These are phyloP conservation scores for Plasmodium relictum DNA, from an alignment of 169 alveolate genomes.

Conservation along the genomic window DNA sequence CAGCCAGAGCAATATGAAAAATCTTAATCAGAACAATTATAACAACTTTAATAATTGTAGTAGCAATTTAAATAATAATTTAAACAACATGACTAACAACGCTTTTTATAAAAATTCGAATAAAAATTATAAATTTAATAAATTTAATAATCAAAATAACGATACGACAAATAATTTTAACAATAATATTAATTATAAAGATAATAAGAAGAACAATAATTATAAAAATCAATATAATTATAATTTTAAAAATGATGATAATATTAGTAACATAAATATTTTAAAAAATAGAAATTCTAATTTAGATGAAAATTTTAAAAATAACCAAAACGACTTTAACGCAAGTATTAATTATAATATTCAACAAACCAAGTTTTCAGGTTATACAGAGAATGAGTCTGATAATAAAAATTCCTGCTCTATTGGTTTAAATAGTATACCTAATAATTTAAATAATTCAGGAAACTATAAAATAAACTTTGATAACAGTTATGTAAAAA, in stretches of 20 bases:
- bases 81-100: slow-evolving; percentile 32
- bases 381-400: slow-evolving; percentile 12
- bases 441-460: slow-evolving; percentile 13
- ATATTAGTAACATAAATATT: background rate
- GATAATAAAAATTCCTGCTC: background rate
- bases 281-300: slow-evolving; percentile 14
- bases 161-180: slow-evolving; percentile 4
- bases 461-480: slow-evolving; percentile 7
- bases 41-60: background rate
- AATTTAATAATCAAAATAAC: slow-evolving; percentile 25
- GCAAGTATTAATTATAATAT: slow-evolving; percentile 22
- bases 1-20: slow-evolving; percentile 17
- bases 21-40: background rate
- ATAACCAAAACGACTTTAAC: slow-evolving; percentile 15
- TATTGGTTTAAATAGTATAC: slow-evolving; percentile 12
- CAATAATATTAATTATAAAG: slow-evolving; percentile 16
- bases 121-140: slow-evolving; percentile 29
- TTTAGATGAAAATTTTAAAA: slow-evolving; percentile 27
- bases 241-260: slow-evolving; percentile 44
- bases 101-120: slow-evolving; percentile 28
- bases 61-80: slow-evolving; percentile 28
- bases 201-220: slow-evolving; percentile 28
- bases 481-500: slow-evolving; percentile 15
- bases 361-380: slow-evolving; percentile 21
- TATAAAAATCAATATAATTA: slow-evolving; percentile 37